Percentiles rank a stretch among this genome's conserved stretches.
Evolutionary conservation across 345 rosid genomes (phyloP).

Genomic region (Carallia pectinifolia): DNA sequence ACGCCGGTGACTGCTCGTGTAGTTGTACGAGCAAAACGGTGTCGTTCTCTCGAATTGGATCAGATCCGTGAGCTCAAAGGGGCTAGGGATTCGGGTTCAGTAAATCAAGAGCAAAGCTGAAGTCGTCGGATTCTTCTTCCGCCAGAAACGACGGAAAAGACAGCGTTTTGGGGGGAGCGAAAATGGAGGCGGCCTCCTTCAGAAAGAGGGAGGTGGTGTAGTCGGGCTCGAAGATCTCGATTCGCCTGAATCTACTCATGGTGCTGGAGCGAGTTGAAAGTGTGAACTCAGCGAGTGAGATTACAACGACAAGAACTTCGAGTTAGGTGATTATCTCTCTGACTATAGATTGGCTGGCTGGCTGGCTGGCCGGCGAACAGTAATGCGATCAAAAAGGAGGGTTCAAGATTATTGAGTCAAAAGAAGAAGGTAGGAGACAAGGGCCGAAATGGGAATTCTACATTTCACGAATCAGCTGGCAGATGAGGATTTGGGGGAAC

Average conservation of each 20-base stretch:
- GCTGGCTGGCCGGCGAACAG: too few relatives aligned
- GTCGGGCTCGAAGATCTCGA: constrained; percentile 43
- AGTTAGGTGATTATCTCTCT: neutral
- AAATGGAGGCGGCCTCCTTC: constrained; percentile 38
- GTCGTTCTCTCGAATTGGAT: constrained; percentile 48
- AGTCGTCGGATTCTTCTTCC: constrained; percentile 19
- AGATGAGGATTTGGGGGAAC: neutral
- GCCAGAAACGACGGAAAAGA: constrained; percentile 30
- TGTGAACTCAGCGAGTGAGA: constrained; percentile 27
- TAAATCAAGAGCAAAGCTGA: constrained; percentile 43
- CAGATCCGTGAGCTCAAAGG: constrained; percentile 58
- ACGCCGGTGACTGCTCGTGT: constrained; percentile 38
- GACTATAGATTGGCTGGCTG: too few relatives aligned
- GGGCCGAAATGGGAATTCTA: neutral
- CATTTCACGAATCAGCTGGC: neutral
- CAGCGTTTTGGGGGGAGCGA: constrained; percentile 30
- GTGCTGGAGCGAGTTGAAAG: constrained; percentile 10
- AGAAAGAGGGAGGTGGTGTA: constrained; percentile 14
- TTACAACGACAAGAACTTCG: neutral
- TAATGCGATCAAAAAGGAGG: too few relatives aligned
- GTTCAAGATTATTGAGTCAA: neutral
- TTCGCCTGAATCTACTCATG: constrained; percentile 49
- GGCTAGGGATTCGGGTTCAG: constrained; percentile 23
- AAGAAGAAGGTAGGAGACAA: neutral
- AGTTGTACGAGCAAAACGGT: constrained; percentile 39